phyloP scores from a whole-genome alignment of 371 early-diverging fungal genomes.

The Mortierella sp. region DNA sequence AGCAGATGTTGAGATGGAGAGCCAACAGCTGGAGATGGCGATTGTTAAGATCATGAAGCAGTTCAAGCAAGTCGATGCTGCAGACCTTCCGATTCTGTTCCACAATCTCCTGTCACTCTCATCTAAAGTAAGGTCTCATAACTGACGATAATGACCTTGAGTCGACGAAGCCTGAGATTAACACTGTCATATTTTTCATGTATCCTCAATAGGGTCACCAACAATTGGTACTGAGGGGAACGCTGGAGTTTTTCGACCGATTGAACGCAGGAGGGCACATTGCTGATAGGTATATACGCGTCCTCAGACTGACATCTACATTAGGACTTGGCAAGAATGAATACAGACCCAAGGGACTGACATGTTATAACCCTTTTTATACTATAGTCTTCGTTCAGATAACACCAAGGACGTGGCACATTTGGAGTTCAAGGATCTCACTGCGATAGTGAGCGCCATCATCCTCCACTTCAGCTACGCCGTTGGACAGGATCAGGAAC shows the following conservation, averaged over 20 bases:
- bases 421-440: conserved; percentile 51
- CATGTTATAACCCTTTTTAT: not conserved
- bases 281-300: conserved; percentile 31
- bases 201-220: conserved; percentile 60
- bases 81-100: conserved; percentile 69
- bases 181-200: not conserved
- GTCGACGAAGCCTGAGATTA: no score
- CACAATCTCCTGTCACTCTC: conserved; percentile 71
- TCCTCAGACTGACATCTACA: conserved; percentile 4
- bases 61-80: conserved; percentile 63
- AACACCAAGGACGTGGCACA: conserved; percentile 42
- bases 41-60: conserved; percentile 61
- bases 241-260: conserved; percentile 61
- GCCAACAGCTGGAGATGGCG: conserved; percentile 58
- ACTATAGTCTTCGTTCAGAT: conserved; percentile 30
- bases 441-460: conserved; percentile 68
- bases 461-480: conserved; percentile 75
- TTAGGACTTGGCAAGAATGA: not conserved
- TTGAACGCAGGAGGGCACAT: conserved; percentile 43
- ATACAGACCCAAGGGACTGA: not conserved
- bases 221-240: conserved; percentile 61
- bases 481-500: conserved; percentile 74
- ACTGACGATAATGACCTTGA: conserved; percentile 11
- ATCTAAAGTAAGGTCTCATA: conserved; percentile 63
- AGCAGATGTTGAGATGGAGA: conserved; percentile 66